phyloP scores from a whole-genome alignment of 352 stramenopile species.

The Vaucheria bursata region DNA sequence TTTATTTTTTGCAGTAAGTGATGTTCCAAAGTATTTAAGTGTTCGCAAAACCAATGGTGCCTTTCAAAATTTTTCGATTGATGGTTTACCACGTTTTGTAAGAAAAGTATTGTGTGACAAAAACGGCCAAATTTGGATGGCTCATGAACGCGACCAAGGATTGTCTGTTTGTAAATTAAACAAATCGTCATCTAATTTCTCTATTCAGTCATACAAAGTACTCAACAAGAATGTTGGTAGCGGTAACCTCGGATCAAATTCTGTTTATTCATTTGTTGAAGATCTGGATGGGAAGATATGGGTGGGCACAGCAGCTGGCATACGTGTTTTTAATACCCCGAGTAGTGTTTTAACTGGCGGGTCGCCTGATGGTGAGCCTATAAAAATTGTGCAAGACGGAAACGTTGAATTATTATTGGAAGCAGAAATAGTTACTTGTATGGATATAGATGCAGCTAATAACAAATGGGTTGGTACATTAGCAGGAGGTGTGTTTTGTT shows the following conservation, averaged over 20 bases:
- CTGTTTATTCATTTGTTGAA: neutral
- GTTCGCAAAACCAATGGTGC: neutral
- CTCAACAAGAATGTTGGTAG: neutral
- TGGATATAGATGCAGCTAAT: neutral
- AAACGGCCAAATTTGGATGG: neutral
- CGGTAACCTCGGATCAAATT: neutral
- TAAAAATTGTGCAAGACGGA: conserved; percentile 2
- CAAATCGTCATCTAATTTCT: neutral
- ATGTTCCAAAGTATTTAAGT: neutral
- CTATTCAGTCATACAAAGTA: neutral
- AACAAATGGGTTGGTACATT: neutral
- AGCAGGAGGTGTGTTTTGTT: neutral
- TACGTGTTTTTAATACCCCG: neutral
- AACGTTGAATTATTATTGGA: neutral
- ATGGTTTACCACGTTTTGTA: neutral
- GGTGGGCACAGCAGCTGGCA: neutral
- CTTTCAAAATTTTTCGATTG: neutral
- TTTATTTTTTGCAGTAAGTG: conserved; percentile 1
- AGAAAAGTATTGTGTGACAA: neutral
- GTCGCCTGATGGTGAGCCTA: neutral
- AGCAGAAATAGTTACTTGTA: neutral
- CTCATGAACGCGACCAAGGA: neutral
- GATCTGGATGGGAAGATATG: neutral
- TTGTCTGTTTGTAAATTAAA: neutral
- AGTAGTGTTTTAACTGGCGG: neutral